Evolutionary conservation across 805 yeast genomes (phyloP), one percentile per base, ranked within the genome.

Genomic region (Kregervanrija delftensis): DNA sequence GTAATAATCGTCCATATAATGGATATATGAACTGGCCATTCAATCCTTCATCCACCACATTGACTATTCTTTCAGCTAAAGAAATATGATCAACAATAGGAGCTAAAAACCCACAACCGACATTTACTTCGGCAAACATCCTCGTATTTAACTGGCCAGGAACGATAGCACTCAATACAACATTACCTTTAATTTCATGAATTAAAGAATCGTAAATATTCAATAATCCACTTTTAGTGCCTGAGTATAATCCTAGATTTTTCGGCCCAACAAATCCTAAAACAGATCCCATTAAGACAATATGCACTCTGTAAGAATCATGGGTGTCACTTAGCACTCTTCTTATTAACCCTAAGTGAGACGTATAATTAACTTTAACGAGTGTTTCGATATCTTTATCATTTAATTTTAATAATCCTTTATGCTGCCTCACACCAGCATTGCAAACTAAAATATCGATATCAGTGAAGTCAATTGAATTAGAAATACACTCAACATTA

Each of bases 81-180:
- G 57, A 55, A 1, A 37, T 32, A 41, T 64, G 69, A 43, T 68
- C 65, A 0, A 75, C 67, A 8, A 74, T 34, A 0, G 83, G 82
- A 0, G 80, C 79, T 37, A 76, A 54, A 46, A 75, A 74, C 30
- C 48, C 49, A 36, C 61, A 58, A 8, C 68, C 61, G 4, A 73
- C 72, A 2, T 55, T 50, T 8, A 74, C 71, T 50, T 75, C 79
- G 2, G 53, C 50, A 50, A 77, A 77, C 81, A 77, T 74, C 9
- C 52, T 55, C 0, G 77, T 65, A 37, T 66, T 61, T 30, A 77
- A 54, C 54, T 77, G 82, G 2, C 83, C 83, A 0, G 81, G 79
- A 2, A 67, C 48, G 6, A 76, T 69, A 10, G 71, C 54, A 12
- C 72, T 60, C 30, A 68, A 48, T 4, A 67, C 52, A 3, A 75